Evolutionary conservation across 441 rosid species (phyloP), one percentile per base, ranked within the genome.

Genomic region (Aleurites moluccanus): DNA sequence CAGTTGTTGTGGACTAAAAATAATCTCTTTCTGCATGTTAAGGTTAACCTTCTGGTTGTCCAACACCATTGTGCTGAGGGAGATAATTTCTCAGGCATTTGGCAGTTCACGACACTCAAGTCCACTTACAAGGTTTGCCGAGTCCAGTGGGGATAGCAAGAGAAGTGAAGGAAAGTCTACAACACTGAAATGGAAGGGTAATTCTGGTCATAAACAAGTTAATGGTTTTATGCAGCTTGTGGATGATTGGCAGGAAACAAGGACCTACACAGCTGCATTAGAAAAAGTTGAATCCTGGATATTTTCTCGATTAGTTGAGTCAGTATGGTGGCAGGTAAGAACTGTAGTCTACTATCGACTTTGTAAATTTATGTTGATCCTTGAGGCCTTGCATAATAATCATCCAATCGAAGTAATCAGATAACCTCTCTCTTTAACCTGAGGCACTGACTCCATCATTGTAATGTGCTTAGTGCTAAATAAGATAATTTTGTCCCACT

Each of bases 11-110:
- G 15, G 69, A 60, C 69, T 70, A 59, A 77, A 74, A 71, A 57
- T 10, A 63, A 70, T 78, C 66, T 75, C 73, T 65, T 80, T 75
- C 64, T 53, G 23, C 64, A 52, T 81, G 60, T 79, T 69, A 76
- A 94, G 98, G 91, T 86, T 94, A 70, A 88, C 88, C 64, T 92
- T 91, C 85, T 94, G 98, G 98, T 70, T 94, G 83, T 92, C 97
- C 28, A 94, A 94, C 81, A 71, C 91, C 50, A 80, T 92, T 75
- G 86, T 88, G 83, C 76, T 94, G 80, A 84, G 92, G 81, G 97
- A 88, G 86, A 86, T 90, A 28, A 83, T 89, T 78, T 86, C 80
- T 56, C 86, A 89, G 79, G 86, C 93, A 76, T 88, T 88, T 85
- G 93, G 98, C 52, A 75, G 73, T 80, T 82, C 94, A 66, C 72